Base-by-base conservation (phyloP, 2,329 filamentous ascomycete genomes). In the Neonectria faginata region DNA sequence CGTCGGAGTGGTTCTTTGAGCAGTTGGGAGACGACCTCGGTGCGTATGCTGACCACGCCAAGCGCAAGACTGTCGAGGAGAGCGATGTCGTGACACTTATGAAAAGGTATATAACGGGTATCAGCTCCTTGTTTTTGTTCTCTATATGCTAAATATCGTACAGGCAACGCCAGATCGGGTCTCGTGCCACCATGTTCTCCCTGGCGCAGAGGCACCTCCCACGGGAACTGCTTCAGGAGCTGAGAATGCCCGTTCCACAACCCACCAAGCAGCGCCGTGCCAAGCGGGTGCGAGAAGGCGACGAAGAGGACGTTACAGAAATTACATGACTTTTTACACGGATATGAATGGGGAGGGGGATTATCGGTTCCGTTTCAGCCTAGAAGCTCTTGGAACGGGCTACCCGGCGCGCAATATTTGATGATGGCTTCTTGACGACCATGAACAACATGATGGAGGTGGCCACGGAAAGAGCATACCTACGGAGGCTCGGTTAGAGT, bases 381-480 rank as follows among this genome's bases (percentile, higher is more conserved):
- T 70, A 75, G 53, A 78, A 67, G 65, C 76, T 59, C 60, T 65
- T 74, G 50, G 72, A 74, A 7, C 72, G 72, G 60, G 70, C 70
- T 36, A 97, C 89, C 67, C 93, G 89, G 67, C 90, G 88, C 57
- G 90, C 80, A 52, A 92, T 84, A 72, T 92, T 89, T 27, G 90
- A 89, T 10, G 93, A 85, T 14, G 94, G 93, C 80, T 95, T 97
- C 79, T 92, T 94, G 66, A 97, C 83, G 41, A 99, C 89, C 92
- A 98, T 94, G 87, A 91, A 97, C 76, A 99, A 84, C 96, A 99
- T 99, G 76, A 99, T 88, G 12, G 93, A 89, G 42, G 96, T 99
- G 62, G 94, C 94, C 44, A 91, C 79, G 62, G 89, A 91, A 68
- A 97, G 86, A 67, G 92, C 92, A 76, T 97, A 97, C 94, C 94